Base-by-base conservation (phyloP, 331 rosid genomes). In the Ulmus americana region DNA sequence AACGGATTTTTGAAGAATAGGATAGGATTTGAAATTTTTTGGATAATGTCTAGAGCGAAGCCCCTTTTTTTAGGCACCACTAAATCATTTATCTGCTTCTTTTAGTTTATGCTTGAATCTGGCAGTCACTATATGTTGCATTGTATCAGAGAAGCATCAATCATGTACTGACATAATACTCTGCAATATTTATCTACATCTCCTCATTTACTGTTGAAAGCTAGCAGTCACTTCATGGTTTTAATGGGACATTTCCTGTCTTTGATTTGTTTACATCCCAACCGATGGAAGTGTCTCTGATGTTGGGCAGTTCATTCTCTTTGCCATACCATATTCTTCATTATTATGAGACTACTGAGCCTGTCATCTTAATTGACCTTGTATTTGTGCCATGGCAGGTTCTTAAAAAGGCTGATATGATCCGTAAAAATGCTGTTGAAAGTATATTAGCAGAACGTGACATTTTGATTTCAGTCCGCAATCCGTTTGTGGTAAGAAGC, bases 341-440 rank as follows among this genome's bases (percentile, higher is more conserved):
- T 59, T 11, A n/a, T 42, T 47, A 55, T 0, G 38, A 10, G 39
- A 52, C n/a, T 28, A 13, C 47, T 15, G 60, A 59, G 45, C 68
- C 38, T 22, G 40, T 18, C 7, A 5, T 61, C 45, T 8, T 49
- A 42, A 20, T 9, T 4, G 42, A 13, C 55, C 44, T 55, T 43
- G 48, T 41, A 46, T 55, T 63, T 61, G 54, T 65, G 7, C 8
- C 8, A 52, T 61, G 13, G 67, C 86, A 84, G 89, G 86, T 84
- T 67, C 81, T 84, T 70, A 90, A 84, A 76, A 94, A 94, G 80
- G 97, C 99, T 44, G 97, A 94, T 63, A 94, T 94, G 99, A 87
- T 94, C 61, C 97, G 99, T 4, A 94, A 94, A 84, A 94, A 94
- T 84, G 99, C 99, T 43, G 99, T 90, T 70, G 99, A 94, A 82